Conservation (phyloP, 805 yeast genomes). For the Hanseniaspora nectarophila region DNA sequence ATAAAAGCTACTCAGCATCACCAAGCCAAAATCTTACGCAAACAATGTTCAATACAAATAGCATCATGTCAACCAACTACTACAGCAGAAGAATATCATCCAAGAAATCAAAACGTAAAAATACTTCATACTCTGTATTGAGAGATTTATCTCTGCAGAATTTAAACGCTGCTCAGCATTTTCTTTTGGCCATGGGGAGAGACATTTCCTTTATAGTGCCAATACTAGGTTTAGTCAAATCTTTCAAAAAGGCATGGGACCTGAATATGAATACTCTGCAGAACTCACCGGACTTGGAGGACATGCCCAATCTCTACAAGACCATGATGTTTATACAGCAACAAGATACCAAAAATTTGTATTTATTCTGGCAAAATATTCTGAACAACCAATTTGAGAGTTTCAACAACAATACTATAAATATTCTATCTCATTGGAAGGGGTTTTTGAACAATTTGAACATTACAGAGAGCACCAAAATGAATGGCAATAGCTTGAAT, state of each 20-base stretch:
- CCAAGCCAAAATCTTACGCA: constrained; percentile 3
- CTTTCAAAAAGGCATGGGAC: constrained; percentile 28
- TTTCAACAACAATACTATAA: constrained; percentile 7
- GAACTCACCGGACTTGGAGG: constrained; percentile 3
- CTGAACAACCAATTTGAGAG: constrained; percentile 14
- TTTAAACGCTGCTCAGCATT: constrained; percentile 63
- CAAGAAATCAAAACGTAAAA: neutral
- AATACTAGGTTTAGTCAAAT: constrained; percentile 40
- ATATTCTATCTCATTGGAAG: constrained; percentile 5
- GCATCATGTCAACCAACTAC: neutral
- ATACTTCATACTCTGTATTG: constrained; percentile 25
- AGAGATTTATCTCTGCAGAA: constrained; percentile 59
- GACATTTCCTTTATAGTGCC: constrained; percentile 65
- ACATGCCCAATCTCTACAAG: constrained; percentile 13
- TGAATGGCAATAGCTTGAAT: constrained; percentile 5
- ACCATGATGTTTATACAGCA: constrained; percentile 13
- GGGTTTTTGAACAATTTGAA: neutral
- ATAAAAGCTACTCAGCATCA: neutral
- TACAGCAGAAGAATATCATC: neutral
- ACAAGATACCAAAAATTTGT: constrained; percentile 13
- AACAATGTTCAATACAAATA: constrained; percentile 2
- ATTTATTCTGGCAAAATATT: constrained; percentile 10
- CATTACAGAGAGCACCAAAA: neutral
- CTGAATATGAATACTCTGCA: constrained; percentile 14
- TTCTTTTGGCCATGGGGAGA: constrained; percentile 63